These are phyloP conservation scores for Anthoceros angustus DNA, from an alignment of 225 moss, liverwort and hornwort genomes.

Conservation along the genomic window DNA sequence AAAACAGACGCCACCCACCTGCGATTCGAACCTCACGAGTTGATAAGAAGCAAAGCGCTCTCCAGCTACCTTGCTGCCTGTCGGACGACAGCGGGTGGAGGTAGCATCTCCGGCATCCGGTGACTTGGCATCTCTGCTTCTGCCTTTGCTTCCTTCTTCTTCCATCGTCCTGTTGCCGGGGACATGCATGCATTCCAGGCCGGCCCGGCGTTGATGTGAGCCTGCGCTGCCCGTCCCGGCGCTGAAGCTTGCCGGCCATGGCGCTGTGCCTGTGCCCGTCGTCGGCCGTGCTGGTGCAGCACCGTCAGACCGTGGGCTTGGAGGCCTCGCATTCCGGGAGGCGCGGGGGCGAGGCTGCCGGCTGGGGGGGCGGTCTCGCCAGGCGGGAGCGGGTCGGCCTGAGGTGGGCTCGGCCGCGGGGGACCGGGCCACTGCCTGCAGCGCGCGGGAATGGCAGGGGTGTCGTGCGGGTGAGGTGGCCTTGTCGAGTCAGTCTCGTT, in stretches of 20 bases:
- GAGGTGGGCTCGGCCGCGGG: background rate
- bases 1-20: too few species aligned
- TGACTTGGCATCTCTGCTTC: too few species aligned
- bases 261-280: background rate
- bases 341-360: background rate
- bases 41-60: too few species aligned
- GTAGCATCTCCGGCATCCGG: too few species aligned
- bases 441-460: background rate
- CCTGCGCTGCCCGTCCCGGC: too few species aligned
- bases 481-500: background rate
- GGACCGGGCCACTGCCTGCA: background rate
- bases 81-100: too few species aligned
- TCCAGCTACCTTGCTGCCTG: too few species aligned
- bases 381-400: background rate
- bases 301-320: background rate
- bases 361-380: background rate
- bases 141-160: too few species aligned
- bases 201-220: too few species aligned
- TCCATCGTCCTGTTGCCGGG: too few species aligned
- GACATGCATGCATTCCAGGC: too few species aligned
- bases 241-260: background rate
- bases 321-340: slow-evolving; percentile 2
- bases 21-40: too few species aligned
- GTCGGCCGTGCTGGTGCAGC: background rate
- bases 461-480: background rate